Evolutionary conservation across 1,284 basidiomycete genomes (phyloP), one percentile per base, ranked within the genome.

Genomic region (Malassezia slooffiae): DNA sequence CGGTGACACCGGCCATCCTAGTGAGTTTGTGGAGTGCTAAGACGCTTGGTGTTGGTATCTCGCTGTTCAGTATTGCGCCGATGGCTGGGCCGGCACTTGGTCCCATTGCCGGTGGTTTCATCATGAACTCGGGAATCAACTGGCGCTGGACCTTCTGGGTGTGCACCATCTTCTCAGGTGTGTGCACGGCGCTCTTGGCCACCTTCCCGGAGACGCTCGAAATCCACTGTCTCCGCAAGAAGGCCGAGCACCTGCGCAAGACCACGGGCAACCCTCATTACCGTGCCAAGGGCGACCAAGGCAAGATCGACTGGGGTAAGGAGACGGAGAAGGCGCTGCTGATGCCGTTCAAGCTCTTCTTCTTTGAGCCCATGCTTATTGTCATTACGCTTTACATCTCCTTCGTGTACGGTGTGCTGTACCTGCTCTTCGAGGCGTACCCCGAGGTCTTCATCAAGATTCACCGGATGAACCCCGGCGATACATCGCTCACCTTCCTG

Each of bases 81-180:
- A 86, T 87, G 57, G 80, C 81, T 5, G 82, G 82, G 8, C 82
- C 82, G 15, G 73, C 74, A 11, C 19, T 70, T 3, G 70, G 67
- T 12, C 70, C 70, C 1, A 62, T 70, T 21, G 54, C 64, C 27
- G 62, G 66, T 4, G 60, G 66, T 6, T 71, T 66, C 59, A 77
- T 79, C 55, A 46, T 62, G 3, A 74, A 75, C 11, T 60, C 71
- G 1, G 74, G 73, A 6, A 70, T 72, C 0, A 52, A 56, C 28
- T 85, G 80, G 79, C 74, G 80, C 32, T 85, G 81, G 82, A 58
- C 80, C 9, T 87, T 80, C 72, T 86, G 82, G 81, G 73, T 83
- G 31, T 68, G 82, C 29, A 74, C 81, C 10, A 75, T 79, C 24
- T 85, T 86, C 58, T 72, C 74, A 15, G n/a, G n/a, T n/a, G n/a